Percentiles rank a stretch among this genome's conserved stretches.
Conservation (phyloP, 495 filamentous ascomycete genomes). For the Neurospora sp. region DNA sequence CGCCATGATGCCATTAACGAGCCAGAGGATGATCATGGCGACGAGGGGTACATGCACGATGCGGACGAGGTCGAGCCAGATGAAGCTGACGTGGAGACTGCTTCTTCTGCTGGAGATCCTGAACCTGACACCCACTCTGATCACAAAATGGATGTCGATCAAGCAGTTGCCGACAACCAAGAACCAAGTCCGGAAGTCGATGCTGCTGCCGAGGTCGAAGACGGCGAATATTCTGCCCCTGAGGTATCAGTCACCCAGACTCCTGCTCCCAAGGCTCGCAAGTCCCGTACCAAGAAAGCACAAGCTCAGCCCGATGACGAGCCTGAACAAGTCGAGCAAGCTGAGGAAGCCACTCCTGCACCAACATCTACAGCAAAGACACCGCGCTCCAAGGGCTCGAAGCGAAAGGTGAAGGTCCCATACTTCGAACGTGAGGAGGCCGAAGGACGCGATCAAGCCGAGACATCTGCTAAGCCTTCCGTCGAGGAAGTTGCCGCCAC, state of each 20-base stretch:
- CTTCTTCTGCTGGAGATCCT: background rate
- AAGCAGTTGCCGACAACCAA: background rate
- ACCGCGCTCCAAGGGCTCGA: background rate
- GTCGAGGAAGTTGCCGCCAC: background rate
- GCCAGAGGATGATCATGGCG: background rate
- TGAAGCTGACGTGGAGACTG: background rate
- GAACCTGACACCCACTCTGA: background rate
- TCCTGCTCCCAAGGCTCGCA: background rate
- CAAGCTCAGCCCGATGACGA: background rate
- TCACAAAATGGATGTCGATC: background rate
- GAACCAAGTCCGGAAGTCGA: background rate
- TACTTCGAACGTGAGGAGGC: background rate
- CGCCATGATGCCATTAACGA: background rate
- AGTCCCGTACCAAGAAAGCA: background rate
- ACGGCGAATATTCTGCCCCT: background rate
- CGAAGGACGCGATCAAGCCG: background rate
- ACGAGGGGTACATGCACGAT: background rate
- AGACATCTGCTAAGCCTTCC: background rate
- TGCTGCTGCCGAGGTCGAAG: background rate
- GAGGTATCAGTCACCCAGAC: background rate
- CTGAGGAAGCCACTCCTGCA: background rate
- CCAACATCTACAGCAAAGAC: background rate
- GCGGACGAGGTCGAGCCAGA: background rate
- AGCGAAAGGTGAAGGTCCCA: background rate
- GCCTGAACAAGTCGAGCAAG: background rate